Conservation (phyloP, 768 basidiomycete species). For the Auriculariales sp. region DNA sequence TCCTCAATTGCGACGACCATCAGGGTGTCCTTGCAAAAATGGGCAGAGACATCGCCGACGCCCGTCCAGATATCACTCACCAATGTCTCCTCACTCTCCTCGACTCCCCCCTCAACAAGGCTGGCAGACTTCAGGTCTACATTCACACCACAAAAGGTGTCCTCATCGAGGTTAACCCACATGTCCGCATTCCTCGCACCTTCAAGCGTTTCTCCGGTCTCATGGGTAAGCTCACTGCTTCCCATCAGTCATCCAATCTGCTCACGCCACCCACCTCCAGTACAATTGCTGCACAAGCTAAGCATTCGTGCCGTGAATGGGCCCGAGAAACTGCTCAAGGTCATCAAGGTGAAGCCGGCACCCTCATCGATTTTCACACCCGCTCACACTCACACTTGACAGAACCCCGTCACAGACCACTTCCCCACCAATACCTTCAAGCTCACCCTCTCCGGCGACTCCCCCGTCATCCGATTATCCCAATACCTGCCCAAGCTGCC, state of each 20-base stretch:
- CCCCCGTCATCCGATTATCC: constrained; percentile 66
- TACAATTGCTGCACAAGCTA: constrained; percentile 92
- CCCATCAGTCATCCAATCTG: background rate
- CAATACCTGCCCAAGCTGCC: constrained; percentile 76
- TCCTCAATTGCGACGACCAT: constrained; percentile 97
- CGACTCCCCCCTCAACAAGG: constrained; percentile 96
- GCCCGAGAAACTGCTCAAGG: constrained; percentile 90
- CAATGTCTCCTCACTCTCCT: constrained; percentile 95
- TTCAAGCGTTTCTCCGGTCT: constrained; percentile 97
- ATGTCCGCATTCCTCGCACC: constrained; percentile 92
- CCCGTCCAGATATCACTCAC: constrained; percentile 97
- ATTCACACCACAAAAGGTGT: constrained; percentile 95
- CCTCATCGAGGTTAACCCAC: constrained; percentile 95
- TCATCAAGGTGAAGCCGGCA: constrained; percentile 61
- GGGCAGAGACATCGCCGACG: constrained; percentile 94
- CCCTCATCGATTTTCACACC: constrained; percentile 1
- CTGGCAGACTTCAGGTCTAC: constrained; percentile 90
- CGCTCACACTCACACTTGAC: constrained; percentile 3
- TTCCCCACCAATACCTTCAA: constrained; percentile 92
- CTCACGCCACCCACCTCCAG: constrained; percentile 23
- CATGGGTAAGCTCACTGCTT: constrained; percentile 57
- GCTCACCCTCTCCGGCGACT: constrained; percentile 88
- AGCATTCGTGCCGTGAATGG: constrained; percentile 94
- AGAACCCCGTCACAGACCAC: constrained; percentile 93
- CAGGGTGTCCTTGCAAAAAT: constrained; percentile 98